These are phyloP conservation scores for Saccharomycodes ludwigii DNA, from an alignment of 805 yeast genomes.

Conservation along the genomic window DNA sequence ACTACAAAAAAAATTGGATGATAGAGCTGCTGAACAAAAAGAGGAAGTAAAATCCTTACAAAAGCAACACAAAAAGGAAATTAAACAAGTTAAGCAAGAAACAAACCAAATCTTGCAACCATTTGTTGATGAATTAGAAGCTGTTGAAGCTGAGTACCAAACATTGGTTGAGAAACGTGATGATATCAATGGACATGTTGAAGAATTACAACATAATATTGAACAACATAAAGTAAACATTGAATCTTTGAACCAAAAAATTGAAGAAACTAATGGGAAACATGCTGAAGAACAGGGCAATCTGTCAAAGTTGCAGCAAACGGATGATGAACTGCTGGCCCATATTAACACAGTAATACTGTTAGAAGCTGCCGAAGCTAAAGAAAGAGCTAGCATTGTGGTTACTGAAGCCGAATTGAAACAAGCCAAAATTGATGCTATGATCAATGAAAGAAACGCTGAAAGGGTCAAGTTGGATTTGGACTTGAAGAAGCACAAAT, in stretches of 20 bases:
- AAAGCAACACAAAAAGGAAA: constrained; percentile 18
- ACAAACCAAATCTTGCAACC: constrained; percentile 28
- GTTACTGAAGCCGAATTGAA: constrained; percentile 24
- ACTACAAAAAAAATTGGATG: constrained; percentile 27
- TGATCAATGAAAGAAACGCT: constrained; percentile 25
- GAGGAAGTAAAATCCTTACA: constrained; percentile 19
- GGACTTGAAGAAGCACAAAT: constrained; percentile 26
- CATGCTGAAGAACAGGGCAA: constrained; percentile 22
- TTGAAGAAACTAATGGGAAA: constrained; percentile 16
- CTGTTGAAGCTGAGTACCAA: constrained; percentile 26
- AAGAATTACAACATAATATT: constrained; percentile 23
- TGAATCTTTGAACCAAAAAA: constrained; percentile 22
- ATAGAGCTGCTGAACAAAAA: constrained; percentile 12
- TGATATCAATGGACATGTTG: constrained; percentile 30
- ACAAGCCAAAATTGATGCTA: constrained; percentile 27
- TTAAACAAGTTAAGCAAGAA: constrained; percentile 19
- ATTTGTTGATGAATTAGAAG: constrained; percentile 29
- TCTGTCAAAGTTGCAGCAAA: constrained; percentile 20
- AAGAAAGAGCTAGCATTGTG: constrained; percentile 24
- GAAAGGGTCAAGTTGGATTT: constrained; percentile 24
- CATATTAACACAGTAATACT: constrained; percentile 13
- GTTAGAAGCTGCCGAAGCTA: constrained; percentile 22
- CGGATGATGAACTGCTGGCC: constrained; percentile 19
- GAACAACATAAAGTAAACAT: constrained; percentile 26
- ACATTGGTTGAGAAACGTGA: constrained; percentile 24